Evolutionary conservation across 2,329 filamentous ascomycete species (phyloP).

Genomic region (Celoporthe dispersa): DNA sequence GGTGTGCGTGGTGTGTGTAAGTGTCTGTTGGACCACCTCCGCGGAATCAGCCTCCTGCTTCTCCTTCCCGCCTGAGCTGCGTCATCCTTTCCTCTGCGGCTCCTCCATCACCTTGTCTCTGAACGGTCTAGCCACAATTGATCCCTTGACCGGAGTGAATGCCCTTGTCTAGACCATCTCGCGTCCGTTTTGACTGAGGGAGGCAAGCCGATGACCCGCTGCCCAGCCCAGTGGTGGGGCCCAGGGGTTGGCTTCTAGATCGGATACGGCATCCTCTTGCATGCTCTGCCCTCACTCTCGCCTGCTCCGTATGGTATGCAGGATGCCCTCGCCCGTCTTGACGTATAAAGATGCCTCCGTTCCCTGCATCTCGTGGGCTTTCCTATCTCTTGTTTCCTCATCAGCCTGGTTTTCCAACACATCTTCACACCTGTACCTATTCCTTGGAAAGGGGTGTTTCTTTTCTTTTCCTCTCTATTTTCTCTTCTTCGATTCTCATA

Average conservation of each 20-base stretch:
- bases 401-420: conserved; percentile 1
- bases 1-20: background rate
- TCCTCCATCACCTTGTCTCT: conserved; percentile 1
- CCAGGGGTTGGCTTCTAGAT: conserved; percentile 12
- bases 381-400: conserved; percentile 12
- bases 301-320: background rate
- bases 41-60: conserved; percentile 2
- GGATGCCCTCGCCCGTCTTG: background rate
- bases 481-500: background rate
- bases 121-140: background rate
- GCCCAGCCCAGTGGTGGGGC: conserved; percentile 6
- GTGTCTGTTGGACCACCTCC: background rate
- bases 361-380: background rate
- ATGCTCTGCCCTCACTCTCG: background rate
- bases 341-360: conserved; percentile 1
- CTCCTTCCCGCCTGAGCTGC: background rate
- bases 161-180: conserved; percentile 6
- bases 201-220: conserved; percentile 3
- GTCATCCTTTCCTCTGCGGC: conserved; percentile 3
- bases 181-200: conserved; percentile 1
- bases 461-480: background rate
- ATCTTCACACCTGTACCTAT: background rate
- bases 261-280: conserved; percentile 13
- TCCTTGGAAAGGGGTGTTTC: conserved; percentile 1
- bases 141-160: background rate